Percentiles rank a stretch among this genome's conserved stretches.
Evolutionary conservation across 495 filamentous ascomycete genomes (phyloP).

Genomic region (Pseudoneurospora amorphoporcata): DNA sequence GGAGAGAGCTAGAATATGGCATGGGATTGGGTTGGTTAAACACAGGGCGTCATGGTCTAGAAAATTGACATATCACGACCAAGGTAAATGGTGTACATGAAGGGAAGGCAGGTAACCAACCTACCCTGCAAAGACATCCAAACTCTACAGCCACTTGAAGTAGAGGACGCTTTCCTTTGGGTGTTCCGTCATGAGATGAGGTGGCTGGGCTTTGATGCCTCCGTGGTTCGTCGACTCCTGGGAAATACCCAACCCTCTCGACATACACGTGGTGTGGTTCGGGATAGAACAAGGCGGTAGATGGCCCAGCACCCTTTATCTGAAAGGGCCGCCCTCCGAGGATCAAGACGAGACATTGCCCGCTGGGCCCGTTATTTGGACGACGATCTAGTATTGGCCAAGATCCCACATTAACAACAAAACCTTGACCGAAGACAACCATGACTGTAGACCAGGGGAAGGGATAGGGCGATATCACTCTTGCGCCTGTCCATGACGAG

Average conservation of each 20-base stretch:
- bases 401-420: not conserved
- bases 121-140: not conserved
- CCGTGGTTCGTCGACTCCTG: not conserved
- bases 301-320: not conserved
- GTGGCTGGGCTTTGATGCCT: not conserved
- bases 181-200: not conserved
- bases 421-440: not conserved
- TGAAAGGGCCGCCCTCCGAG: not conserved
- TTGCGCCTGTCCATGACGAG: constrained; percentile 4
- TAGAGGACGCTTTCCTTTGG: not conserved
- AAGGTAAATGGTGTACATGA: too few relatives aligned
- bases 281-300: not conserved
- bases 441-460: not conserved
- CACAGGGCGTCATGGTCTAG: too few relatives aligned
- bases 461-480: constrained; percentile 14
- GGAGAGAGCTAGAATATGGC: not conserved
- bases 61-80: too few relatives aligned
- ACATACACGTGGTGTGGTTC: not conserved
- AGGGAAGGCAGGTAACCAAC: not conserved
- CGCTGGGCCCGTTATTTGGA: not conserved
- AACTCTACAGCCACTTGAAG: not conserved
- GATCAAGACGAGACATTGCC: not conserved
- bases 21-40: not conserved
- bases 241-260: not conserved
- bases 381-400: not conserved